phyloP scores from a whole-genome alignment of 2,329 filamentous ascomycete genomes.

The Chaetoscypha palmicola region DNA sequence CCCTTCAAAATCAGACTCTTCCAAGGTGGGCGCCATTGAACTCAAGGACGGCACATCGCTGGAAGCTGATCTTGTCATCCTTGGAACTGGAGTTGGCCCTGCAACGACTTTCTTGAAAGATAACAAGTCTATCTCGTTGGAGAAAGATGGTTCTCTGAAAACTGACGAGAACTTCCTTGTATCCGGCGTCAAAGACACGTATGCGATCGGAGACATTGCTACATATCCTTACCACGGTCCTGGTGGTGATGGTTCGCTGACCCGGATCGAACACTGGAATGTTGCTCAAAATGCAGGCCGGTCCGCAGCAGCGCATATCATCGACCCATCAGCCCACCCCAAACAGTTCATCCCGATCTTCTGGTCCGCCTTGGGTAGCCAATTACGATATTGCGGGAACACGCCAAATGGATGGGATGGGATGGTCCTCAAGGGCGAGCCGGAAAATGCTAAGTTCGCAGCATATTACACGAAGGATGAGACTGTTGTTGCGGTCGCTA shows the following conservation, averaged over 20 bases:
- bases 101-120: slow-evolving; percentile 75
- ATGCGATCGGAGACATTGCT: slow-evolving; percentile 90
- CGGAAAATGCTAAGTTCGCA: slow-evolving; percentile 72
- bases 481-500: slow-evolving; percentile 80
- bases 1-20: slow-evolving; percentile 58
- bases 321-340: slow-evolving; percentile 51
- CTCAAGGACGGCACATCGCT: slow-evolving; percentile 82
- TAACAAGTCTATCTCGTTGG: slow-evolving; percentile 62
- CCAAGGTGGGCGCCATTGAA: slow-evolving; percentile 70
- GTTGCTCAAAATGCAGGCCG: slow-evolving; percentile 92
- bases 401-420: slow-evolving; percentile 79
- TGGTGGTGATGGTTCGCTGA: slow-evolving; percentile 63
- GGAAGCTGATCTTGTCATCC: slow-evolving; percentile 81
- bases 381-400: slow-evolving; percentile 91
- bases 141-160: slow-evolving; percentile 77
- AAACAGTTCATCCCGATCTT: slow-evolving; percentile 87
- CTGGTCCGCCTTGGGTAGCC: slow-evolving; percentile 87
- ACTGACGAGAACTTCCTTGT: slow-evolving; percentile 78
- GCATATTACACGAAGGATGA: slow-evolving; percentile 87
- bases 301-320: slow-evolving; percentile 69
- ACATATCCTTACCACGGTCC: slow-evolving; percentile 92
- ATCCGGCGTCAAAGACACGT: slow-evolving; percentile 71
- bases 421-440: slow-evolving; percentile 69
- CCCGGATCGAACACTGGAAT: slow-evolving; percentile 97
- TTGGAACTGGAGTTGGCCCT: slow-evolving; percentile 83